phyloP scores from a whole-genome alignment of 306 rosid species.

The Acacia confusa region DNA sequence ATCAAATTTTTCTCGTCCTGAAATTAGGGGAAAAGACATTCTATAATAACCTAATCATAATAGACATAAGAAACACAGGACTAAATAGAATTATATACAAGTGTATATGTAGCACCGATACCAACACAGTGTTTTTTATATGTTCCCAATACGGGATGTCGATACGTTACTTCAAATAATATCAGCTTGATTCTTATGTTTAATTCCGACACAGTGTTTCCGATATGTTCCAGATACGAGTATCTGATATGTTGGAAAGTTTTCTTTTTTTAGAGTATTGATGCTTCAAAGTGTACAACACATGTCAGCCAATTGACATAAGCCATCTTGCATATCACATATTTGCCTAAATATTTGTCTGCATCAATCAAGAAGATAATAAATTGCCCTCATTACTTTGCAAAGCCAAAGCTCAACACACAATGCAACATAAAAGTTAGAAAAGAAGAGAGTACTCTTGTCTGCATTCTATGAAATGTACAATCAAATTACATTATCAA shows the following conservation, averaged over 20 bases:
- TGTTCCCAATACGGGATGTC: no score
- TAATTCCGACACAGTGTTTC: no score
- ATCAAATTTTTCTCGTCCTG: constrained; percentile 85
- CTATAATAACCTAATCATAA: constrained; percentile 7
- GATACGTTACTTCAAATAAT: no score
- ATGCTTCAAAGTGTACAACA: background rate
- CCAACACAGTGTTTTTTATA: no score
- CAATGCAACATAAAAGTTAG: background rate
- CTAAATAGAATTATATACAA: background rate
- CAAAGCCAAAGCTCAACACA: background rate
- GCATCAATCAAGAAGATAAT: background rate
- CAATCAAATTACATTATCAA: background rate
- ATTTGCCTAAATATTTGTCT: no score
- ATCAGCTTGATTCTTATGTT: no score
- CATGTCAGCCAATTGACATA: background rate
- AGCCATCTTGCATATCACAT: background rate
- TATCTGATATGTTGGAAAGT: no score
- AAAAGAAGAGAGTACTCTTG: background rate
- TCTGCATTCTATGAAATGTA: background rate
- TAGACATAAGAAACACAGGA: constrained; percentile 11
- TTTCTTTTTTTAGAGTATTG: no score
- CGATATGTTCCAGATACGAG: no score
- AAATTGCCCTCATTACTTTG: background rate
- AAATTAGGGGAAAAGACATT: constrained; percentile 27
- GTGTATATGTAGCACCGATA: no score